These are phyloP conservation scores for Alopecurus myosuroides DNA, from an alignment of 176 grass and related monocot genomes.

Conservation along the genomic window DNA sequence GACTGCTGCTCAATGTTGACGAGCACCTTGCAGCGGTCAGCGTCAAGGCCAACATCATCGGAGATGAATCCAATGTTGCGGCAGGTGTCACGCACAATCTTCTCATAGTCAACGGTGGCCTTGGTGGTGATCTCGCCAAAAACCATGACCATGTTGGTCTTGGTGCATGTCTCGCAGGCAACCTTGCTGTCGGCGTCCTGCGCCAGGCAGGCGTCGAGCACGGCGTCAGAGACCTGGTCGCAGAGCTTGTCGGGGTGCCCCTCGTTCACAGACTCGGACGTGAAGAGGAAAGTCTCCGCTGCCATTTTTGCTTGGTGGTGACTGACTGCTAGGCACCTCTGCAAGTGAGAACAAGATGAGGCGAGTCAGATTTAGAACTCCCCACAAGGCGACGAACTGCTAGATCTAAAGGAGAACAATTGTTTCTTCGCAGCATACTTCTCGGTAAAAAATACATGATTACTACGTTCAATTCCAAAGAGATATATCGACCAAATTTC, in stretches of 20 bases:
- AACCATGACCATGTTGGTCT: constrained; percentile 98
- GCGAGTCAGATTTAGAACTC: not conserved
- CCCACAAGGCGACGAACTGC: not conserved
- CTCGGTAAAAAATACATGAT: no score
- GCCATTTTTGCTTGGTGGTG: constrained; percentile 25
- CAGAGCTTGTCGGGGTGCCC: constrained; percentile 77
- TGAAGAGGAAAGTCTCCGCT: constrained; percentile 64
- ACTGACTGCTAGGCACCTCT: constrained; percentile 20
- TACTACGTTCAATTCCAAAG: no score
- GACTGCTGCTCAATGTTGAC: constrained; percentile 87
- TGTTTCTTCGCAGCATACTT: not conserved
- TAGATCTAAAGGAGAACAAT: not conserved
- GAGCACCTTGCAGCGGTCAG: constrained; percentile 62
- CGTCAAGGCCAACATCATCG: constrained; percentile 63
- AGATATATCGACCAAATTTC: not conserved
- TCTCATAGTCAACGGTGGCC: constrained; percentile 78
- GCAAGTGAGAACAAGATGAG: not conserved
- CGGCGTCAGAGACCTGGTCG: constrained; percentile 68
- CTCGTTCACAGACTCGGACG: constrained; percentile 73
- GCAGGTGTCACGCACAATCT: constrained; percentile 94
- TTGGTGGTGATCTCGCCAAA: constrained; percentile 95
- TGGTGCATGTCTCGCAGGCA: constrained; percentile 85
- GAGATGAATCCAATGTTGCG: constrained; percentile 60
- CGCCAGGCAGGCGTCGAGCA: constrained; percentile 47
- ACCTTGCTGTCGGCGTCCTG: constrained; percentile 80